Evolutionary conservation across 768 basidiomycete species (phyloP), one percentile per base, ranked within the genome.

Genomic region (Phlegmacium glaucopus): DNA sequence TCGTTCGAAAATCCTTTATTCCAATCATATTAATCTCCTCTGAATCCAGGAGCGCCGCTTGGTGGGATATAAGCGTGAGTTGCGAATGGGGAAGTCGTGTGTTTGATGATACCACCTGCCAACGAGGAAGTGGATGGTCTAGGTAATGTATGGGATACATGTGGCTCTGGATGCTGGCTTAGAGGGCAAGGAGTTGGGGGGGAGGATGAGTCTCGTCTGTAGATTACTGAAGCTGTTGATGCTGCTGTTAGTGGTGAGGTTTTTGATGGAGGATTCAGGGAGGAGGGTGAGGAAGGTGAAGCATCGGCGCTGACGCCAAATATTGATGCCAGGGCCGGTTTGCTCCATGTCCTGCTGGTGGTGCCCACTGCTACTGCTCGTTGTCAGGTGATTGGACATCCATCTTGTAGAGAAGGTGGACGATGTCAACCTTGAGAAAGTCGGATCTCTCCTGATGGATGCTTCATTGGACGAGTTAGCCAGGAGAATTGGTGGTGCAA

Each of bases 11-110:
- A 83, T 0, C 83, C 81, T 44, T 79, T 82, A 61, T 91, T 82
- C 90, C 90, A 80, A 48, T 72, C 67, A 50, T 77, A 72, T 12
- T 67, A 64, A 39, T 87, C 86, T 0, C 86, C 86, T 11, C 65
- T 71, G 54, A 85, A 90, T 5, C 88, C 91, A 1, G 90, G 90
- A 1, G 90, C 91, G n/a, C 90, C 82, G 43, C 59, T 67, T 1
- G 75, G 72, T 2, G 77, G 69, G 0, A 66, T 52, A 48, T 71
- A 41, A 67, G 76, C 13, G 69, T 66, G 61, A 4, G 75, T 75
- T 2, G 69, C 65, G 27, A 77, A 80, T 0, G 76, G 75, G 9
- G 74, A 62, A 4, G 53, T n/a, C 7, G 29, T 18, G 41, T 60
- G 61, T 9, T 56, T 56, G 12, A 60, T 43, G 4, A 48, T 22